Percentiles rank a stretch among this genome's conserved stretches.
Evolutionary conservation across 371 early-diverging fungal species (phyloP).

Genomic region (Vittaforma corneae): DNA sequence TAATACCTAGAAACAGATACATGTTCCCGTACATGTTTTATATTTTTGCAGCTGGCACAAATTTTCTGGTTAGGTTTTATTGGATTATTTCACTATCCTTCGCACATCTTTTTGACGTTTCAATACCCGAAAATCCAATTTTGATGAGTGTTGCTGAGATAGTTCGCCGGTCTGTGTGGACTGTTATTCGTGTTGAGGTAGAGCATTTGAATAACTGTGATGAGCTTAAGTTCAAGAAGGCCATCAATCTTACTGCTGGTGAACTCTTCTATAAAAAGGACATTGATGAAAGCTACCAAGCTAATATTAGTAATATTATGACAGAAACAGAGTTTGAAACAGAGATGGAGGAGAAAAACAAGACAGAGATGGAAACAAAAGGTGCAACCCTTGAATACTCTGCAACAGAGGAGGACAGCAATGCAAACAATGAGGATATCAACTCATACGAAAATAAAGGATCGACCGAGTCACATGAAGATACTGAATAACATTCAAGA

Average conservation of each 20-base stretch:
- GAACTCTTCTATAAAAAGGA: constrained; percentile 52
- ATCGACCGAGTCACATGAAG: too few species aligned
- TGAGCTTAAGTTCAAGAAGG: constrained; percentile 46
- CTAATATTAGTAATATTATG: too few species aligned
- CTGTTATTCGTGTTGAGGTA: constrained; percentile 57
- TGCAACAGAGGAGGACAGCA: background rate
- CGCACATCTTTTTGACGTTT: constrained; percentile 7
- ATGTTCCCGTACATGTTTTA: constrained; percentile 44
- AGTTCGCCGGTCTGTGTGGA: constrained; percentile 55
- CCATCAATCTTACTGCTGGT: constrained; percentile 19
- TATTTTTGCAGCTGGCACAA: constrained; percentile 19
- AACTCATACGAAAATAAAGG: too few species aligned
- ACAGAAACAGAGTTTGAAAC: constrained; percentile 2
- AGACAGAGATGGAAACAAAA: constrained; percentile 2
- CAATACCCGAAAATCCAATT: background rate
- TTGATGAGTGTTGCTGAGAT: constrained; percentile 46
- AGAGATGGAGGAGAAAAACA: background rate
- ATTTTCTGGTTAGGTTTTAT: constrained; percentile 29
- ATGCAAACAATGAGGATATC: background rate
- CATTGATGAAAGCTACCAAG: constrained; percentile 4
- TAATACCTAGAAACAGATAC: constrained; percentile 35
- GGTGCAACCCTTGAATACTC: too few species aligned
- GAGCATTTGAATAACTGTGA: constrained; percentile 60
- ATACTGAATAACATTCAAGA: too few species aligned
- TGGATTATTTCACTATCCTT: constrained; percentile 27